Base-by-base conservation (phyloP, 345 rosid species). In the Murraya paniculata region DNA sequence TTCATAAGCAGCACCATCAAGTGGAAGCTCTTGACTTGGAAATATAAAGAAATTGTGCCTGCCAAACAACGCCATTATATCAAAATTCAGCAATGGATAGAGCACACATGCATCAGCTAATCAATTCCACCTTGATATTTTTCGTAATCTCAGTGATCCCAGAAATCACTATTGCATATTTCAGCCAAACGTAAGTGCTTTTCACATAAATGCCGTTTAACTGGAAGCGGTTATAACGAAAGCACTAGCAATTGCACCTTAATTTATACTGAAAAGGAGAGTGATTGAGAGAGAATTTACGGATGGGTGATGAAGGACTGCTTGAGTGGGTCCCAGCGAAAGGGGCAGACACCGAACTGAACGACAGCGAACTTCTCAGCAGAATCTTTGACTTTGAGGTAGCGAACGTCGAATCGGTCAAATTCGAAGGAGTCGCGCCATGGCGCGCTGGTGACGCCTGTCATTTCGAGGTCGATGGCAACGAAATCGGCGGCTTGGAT, bases 381-480 rank as follows among this genome's bases (percentile, higher is more conserved):
- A 75, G 99, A 96, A 77, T 96, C 98, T 84, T 91, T 94, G 77
- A 94, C 90, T 79, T 96, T 96, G 62, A 96, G 93, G 85, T 92
- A 96, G 7, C 88, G 75, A 21, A 96, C 85, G 45, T 94, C 99
- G 82, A 79, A 81, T 39, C 97, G 89, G 83, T 96, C 99, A 48
- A 89, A 89, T 77, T 92, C 94, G 30, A 90, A 87, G 18, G 94
- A 88, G 76, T 94, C 99, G 4, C 99, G 82, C 99, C 98, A 96
- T 5, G 97, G 97, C 18, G 97, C 90, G 79, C 91, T 92, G 2
- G 92, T 87, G 64, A 96, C 79, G 24, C 99, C 99, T 27, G 93
- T 96, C 99, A 96, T 96, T 77, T 96, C 98, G 60, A 94, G 85
- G 88, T 96, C 98, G 77, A 96, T 86, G 53, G 99, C 98, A 56